These are phyloP conservation scores for Ustilago nuda DNA, from an alignment of 1,284 basidiomycete genomes.

Conservation along the genomic window DNA sequence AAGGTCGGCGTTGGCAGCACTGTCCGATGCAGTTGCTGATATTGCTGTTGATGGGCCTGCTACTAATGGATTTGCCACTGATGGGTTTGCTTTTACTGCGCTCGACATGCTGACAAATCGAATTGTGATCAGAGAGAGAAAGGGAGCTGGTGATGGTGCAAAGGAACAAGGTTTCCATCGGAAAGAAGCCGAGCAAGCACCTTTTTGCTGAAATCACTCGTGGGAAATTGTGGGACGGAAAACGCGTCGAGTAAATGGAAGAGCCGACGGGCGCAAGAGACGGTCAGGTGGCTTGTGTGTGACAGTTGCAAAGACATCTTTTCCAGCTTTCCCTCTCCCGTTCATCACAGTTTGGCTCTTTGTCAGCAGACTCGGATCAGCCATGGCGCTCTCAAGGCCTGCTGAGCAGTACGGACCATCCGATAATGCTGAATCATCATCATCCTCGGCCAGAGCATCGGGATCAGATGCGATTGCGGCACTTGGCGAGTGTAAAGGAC, in stretches of 20 bases:
- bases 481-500: constrained; percentile 10
- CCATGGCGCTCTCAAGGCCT: constrained; percentile 28
- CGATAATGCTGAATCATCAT: constrained; percentile 2
- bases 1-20: constrained; percentile 27
- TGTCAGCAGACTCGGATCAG: constrained; percentile 5
- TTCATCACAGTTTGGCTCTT: not conserved
- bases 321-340: not conserved
- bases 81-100: not conserved
- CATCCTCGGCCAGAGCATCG: not conserved
- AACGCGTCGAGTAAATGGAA: not conserved
- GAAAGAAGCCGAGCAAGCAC: not conserved
- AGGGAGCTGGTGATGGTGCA: constrained; percentile 1
- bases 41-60: constrained; percentile 8
- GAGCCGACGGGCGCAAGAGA: constrained; percentile 37
- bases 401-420: constrained; percentile 18
- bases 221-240: constrained; percentile 7
- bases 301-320: not conserved
- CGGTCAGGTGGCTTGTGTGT: constrained; percentile 2
- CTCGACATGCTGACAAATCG: constrained; percentile 29
- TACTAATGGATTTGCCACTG: not conserved
- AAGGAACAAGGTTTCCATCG: not conserved
- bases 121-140: not conserved
- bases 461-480: constrained; percentile 24
- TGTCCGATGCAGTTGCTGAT: not conserved
- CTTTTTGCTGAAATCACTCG: not conserved